Conservation (phyloP, 2,329 filamentous ascomycete species). For the Trichophyton simii region DNA sequence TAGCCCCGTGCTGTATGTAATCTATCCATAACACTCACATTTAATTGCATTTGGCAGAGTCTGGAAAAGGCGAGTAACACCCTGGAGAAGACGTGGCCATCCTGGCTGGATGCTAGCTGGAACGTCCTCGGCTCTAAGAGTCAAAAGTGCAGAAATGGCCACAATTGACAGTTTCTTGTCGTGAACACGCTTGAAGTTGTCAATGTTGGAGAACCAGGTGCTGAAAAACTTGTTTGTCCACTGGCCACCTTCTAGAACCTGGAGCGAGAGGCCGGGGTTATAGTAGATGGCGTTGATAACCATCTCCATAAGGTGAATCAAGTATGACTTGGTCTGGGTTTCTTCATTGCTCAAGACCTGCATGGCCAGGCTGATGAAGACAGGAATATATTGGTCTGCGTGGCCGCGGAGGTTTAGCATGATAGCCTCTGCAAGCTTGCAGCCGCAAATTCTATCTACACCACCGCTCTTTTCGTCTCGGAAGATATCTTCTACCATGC, state of each 20-base stretch:
- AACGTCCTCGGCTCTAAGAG: constrained; percentile 65
- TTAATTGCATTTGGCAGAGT: constrained; percentile 77
- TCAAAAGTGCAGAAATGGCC: constrained; percentile 76
- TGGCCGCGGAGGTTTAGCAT: constrained; percentile 88
- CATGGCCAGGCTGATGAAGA: constrained; percentile 87
- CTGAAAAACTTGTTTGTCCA: constrained; percentile 99
- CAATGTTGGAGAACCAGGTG: constrained; percentile 93
- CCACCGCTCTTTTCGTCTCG: constrained; percentile 81
- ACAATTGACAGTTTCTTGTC: constrained; percentile 98
- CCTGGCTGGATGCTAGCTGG: constrained; percentile 87
- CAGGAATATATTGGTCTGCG: constrained; percentile 75
- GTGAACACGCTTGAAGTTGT: constrained; percentile 83
- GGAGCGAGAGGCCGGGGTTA: constrained; percentile 73
- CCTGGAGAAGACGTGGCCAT: constrained; percentile 82
- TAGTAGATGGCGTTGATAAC: constrained; percentile 98
- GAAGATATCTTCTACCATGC: constrained; percentile 95
- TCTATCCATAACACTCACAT: constrained; percentile 43
- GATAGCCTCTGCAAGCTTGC: constrained; percentile 91
- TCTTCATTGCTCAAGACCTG: constrained; percentile 58
- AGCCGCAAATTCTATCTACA: constrained; percentile 90
- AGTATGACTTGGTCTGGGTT: constrained; percentile 80
- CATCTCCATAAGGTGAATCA: constrained; percentile 96
- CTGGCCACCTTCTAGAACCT: constrained; percentile 75
- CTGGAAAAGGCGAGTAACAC: constrained; percentile 82
- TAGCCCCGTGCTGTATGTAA: not conserved